Conservation (phyloP, 495 filamentous ascomycete genomes). For the Trichoderma asperelloides region DNA sequence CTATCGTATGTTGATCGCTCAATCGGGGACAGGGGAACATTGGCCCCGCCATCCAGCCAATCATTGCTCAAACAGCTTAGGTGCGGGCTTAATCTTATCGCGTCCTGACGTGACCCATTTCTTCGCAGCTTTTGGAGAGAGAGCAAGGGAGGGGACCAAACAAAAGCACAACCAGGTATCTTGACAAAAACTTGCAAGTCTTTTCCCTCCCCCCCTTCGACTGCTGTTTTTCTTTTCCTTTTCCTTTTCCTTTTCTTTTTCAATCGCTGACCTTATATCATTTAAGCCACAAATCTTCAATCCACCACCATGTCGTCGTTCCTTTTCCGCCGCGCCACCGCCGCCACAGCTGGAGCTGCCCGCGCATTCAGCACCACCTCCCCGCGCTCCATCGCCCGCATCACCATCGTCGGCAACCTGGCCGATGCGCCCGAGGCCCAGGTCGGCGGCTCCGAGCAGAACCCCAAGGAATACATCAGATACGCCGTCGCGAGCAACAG, state of each 20-base stretch:
- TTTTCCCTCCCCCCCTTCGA: background rate
- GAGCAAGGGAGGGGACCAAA: background rate
- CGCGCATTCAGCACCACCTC: slow-evolving; percentile 48
- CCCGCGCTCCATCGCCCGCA: slow-evolving; percentile 45
- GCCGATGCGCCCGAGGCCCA: slow-evolving; percentile 59
- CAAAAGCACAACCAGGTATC: no score
- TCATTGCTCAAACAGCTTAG: background rate
- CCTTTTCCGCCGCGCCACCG: slow-evolving; percentile 30
- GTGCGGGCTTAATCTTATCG: background rate
- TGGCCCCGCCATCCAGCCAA: background rate
- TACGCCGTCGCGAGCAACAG: slow-evolving; percentile 55
- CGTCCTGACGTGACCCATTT: background rate
- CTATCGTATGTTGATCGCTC: background rate
- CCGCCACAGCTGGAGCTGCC: slow-evolving; percentile 27
- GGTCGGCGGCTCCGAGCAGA: slow-evolving; percentile 57
- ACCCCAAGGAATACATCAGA: slow-evolving; percentile 56
- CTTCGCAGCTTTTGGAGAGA: background rate
- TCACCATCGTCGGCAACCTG: slow-evolving; percentile 66
- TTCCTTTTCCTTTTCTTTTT: background rate
- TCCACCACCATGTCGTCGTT: slow-evolving; percentile 28
- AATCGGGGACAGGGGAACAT: background rate
- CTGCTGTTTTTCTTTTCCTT: background rate
- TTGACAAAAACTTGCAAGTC: no score
- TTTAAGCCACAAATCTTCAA: no score
- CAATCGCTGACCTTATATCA: background rate